phyloP scores from a whole-genome alignment of 305 asterid genomes.

The Rubia tinctorum region DNA sequence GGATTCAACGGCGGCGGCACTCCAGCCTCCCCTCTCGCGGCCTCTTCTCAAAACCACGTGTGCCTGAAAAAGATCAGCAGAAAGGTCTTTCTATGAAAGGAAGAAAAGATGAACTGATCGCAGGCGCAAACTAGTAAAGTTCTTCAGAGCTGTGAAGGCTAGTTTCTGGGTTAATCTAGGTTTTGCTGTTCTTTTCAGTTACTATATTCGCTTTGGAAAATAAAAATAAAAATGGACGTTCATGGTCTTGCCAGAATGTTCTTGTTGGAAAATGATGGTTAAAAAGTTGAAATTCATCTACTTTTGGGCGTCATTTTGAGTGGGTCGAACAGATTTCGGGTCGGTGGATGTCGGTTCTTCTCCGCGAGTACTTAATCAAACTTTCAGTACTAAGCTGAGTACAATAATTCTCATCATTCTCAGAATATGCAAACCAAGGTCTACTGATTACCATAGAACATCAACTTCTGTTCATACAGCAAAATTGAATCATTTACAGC shows the following conservation, averaged over 20 bases:
- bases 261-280: no score
- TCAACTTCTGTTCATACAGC: neutral
- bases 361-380: no score
- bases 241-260: no score
- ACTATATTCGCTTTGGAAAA: no score
- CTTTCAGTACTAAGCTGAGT: neutral
- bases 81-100: no score
- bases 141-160: neutral
- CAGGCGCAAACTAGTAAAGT: conserved; percentile 18
- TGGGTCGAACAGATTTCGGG: no score
- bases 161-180: neutral
- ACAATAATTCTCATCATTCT: neutral
- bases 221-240: no score
- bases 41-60: conserved; percentile 25
- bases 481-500: neutral
- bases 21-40: conserved; percentile 42
- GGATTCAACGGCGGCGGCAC: conserved; percentile 14
- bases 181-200: no score
- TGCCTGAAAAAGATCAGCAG: no score
- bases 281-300: no score
- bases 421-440: neutral
- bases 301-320: no score
- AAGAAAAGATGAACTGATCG: conserved; percentile 21
- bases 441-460: neutral
- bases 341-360: no score